These are phyloP conservation scores for Senna siamea DNA, from an alignment of 306 rosid species.

Conservation along the genomic window DNA sequence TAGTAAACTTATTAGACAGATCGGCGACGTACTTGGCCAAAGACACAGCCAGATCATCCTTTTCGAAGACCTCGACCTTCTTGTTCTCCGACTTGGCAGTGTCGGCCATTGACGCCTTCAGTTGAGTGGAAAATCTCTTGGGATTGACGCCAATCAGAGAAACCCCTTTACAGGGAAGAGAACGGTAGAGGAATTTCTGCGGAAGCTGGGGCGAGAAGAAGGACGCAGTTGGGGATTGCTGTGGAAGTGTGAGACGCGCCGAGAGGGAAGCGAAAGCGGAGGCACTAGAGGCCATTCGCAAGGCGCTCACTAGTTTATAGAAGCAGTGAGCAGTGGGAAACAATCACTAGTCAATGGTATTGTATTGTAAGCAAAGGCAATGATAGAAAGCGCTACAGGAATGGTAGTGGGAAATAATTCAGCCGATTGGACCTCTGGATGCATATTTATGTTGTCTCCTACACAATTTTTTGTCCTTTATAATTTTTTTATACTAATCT, in stretches of 20 bases:
- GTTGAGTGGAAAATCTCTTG: neutral
- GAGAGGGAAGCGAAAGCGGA: neutral
- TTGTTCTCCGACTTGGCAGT: constrained; percentile 38
- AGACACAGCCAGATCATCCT: constrained; percentile 62
- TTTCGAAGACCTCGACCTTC: constrained; percentile 65
- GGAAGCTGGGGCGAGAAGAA: neutral
- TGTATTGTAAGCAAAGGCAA: neutral
- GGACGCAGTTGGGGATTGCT: neutral
- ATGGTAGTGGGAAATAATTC: no score
- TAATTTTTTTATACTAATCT: no score
- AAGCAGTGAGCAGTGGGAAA: neutral
- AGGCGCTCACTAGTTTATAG: neutral
- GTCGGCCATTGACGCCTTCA: constrained; percentile 49
- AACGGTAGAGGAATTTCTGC: neutral
- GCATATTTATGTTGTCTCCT: no score
- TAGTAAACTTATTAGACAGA: constrained; percentile 65
- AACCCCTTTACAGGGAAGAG: constrained; percentile 25
- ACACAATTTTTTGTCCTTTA: no score
- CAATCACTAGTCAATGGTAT: neutral
- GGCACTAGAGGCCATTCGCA: constrained; percentile 37
- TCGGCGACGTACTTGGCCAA: constrained; percentile 84
- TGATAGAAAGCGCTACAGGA: neutral
- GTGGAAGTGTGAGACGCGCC: neutral
- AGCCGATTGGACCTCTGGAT: no score
- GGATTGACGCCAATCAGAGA: constrained; percentile 9